Conservation (phyloP, 495 filamentous ascomycete species). For the Hypoxylon cercidicola region DNA sequence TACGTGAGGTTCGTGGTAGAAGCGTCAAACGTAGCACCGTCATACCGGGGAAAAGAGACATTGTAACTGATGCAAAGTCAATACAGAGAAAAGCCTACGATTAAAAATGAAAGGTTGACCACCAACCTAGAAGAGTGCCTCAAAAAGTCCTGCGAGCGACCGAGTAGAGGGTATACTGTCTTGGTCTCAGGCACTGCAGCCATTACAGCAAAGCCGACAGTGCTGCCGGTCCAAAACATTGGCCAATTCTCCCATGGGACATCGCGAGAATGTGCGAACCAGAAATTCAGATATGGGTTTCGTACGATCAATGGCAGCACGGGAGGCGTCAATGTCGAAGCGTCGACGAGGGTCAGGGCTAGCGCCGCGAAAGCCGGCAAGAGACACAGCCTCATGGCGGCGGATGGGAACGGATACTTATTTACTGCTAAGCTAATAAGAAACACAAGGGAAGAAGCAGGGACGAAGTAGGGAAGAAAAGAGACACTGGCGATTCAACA, state of each 20-base stretch:
- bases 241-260: conserved; percentile 93
- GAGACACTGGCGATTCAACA: conserved; percentile 2
- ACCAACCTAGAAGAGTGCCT: conserved; percentile 57
- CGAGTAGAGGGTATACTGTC: conserved; percentile 86
- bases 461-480: background rate
- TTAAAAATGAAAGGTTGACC: background rate
- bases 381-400: conserved; percentile 43
- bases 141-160: conserved; percentile 86
- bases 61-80: conserved; percentile 59
- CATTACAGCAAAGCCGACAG: conserved; percentile 82
- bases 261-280: conserved; percentile 81
- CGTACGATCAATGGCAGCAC: conserved; percentile 89
- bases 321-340: conserved; percentile 73
- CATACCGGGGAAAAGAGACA: conserved; percentile 75
- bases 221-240: conserved; percentile 90
- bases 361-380: conserved; percentile 47
- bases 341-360: conserved; percentile 49
- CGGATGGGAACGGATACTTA: conserved; percentile 7
- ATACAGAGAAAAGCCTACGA: background rate
- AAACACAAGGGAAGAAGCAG: background rate
- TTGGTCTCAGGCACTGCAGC: conserved; percentile 76
- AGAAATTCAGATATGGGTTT: conserved; percentile 92
- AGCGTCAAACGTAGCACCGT: conserved; percentile 86
- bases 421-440: conserved; percentile 37
- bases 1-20: conserved; percentile 95